Conservation (phyloP, 805 yeast species). For the Komagataella phaffii region DNA sequence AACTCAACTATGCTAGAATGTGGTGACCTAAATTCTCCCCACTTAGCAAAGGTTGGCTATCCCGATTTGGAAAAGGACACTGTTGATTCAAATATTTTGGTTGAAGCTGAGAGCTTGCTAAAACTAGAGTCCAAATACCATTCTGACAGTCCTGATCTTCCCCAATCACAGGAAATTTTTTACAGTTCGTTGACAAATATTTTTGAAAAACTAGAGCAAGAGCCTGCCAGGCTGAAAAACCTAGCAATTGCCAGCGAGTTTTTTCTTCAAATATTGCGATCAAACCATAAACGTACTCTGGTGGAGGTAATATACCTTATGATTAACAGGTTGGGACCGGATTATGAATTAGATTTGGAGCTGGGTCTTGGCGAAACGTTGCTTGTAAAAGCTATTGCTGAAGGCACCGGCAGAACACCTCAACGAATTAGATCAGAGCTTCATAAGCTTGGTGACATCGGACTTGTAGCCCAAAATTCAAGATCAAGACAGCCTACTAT, state of each 20-base stretch:
- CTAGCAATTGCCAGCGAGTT: constrained; percentile 63
- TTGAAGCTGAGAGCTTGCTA: background rate
- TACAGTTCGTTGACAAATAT: constrained; percentile 40
- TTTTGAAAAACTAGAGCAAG: constrained; percentile 68
- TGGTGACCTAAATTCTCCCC: background rate
- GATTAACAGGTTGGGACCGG: constrained; percentile 88
- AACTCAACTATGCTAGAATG: background rate
- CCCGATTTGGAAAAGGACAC: background rate
- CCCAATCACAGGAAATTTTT: constrained; percentile 9
- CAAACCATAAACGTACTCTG: constrained; percentile 34
- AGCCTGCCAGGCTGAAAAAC: constrained; percentile 75
- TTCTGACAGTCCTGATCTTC: background rate
- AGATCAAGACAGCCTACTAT: constrained; percentile 80
- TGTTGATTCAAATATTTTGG: background rate
- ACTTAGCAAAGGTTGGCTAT: background rate
- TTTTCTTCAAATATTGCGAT: constrained; percentile 46
- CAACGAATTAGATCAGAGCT: constrained; percentile 63
- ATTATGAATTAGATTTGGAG: constrained; percentile 80
- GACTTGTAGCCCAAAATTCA: constrained; percentile 75
- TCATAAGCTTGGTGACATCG: constrained; percentile 78
- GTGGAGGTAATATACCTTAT: constrained; percentile 69
- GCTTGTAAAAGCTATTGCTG: constrained; percentile 77
- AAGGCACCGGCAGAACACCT: constrained; percentile 73
- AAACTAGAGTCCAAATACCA: background rate
- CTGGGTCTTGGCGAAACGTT: constrained; percentile 88